These are phyloP conservation scores for Puccinia coronata DNA, from an alignment of 1,284 basidiomycete genomes.

Conservation along the genomic window DNA sequence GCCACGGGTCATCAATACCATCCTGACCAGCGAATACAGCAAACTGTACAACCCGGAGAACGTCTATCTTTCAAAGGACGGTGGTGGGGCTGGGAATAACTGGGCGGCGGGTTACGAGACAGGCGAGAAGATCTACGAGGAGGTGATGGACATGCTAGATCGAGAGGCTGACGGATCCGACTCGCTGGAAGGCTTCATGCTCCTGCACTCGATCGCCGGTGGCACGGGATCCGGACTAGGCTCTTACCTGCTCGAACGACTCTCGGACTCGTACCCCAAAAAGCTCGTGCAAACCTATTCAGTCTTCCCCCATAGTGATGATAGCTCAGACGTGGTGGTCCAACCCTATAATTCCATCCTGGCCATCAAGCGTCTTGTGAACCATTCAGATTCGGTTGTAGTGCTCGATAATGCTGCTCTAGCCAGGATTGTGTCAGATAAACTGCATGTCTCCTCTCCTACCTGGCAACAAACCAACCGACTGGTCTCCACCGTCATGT, in stretches of 20 bases:
- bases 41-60: constrained; percentile 98
- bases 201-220: constrained; percentile 97
- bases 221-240: constrained; percentile 97
- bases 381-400: constrained; percentile 95
- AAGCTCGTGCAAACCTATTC: constrained; percentile 99
- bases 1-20: constrained; percentile 94
- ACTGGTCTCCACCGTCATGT: constrained; percentile 90
- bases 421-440: constrained; percentile 84
- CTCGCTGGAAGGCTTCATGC: constrained; percentile 97
- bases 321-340: constrained; percentile 84
- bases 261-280: constrained; percentile 98
- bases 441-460: constrained; percentile 84
- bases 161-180: constrained; percentile 98
- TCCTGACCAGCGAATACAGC: constrained; percentile 85
- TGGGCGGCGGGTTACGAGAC: constrained; percentile 90
- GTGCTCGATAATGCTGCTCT: constrained; percentile 96
- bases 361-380: constrained; percentile 90
- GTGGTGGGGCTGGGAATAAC: constrained; percentile 97
- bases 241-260: constrained; percentile 89
- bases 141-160: constrained; percentile 99
- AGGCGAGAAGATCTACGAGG: constrained; percentile 90
- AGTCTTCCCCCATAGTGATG: constrained; percentile 90
- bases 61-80: constrained; percentile 90
- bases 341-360: constrained; percentile 96
- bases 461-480: constrained; percentile 88